Evolutionary conservation across 306 rosid genomes (phyloP), one percentile per base, ranked within the genome.

Genomic region (Glycine tomentella): DNA sequence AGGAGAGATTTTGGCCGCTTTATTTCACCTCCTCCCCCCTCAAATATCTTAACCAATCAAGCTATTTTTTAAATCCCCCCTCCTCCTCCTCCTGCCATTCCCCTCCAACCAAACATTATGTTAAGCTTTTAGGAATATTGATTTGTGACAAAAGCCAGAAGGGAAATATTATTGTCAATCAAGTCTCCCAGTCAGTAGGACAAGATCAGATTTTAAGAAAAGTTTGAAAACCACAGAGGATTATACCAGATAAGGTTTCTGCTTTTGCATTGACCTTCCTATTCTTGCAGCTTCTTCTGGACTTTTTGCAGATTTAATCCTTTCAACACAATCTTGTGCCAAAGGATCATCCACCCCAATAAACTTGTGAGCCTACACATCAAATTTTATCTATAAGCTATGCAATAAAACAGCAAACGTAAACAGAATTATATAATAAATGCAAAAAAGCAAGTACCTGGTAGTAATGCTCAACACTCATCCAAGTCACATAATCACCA

Each of bases 401-500:
- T 56, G 17, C 52, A 5, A 75, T 9, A 55, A 42, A 74, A 42
- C 40, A 61, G 38, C 78, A 69, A 80, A 57, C 20, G 16, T 6
- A 68, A 78, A 64, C 33, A 57, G 12, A 74, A 77, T 17, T 31
- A 25, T 25, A 58, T 11, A 20, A 25, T 25, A 1, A 58, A 74
- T 44, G 25, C 53, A 59, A 81, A 81, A 1, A 69, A 20, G 16
- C 9, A 84, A 72, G 76, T 81, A 95, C 99, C 97, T 95, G 98
- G 79, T 95, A 95, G 83, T 91, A 95, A 86, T 95, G 97, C 83
- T 95, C 99, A 44, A 95, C 94, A 48, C 91, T 95, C 85, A 78
- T 66, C 98, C 97, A 95, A 82, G 94, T 88, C 77, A 63, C 62
- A 68, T 77, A 78, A 84, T 84, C 88, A 67, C 95, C 97, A 86